A percentile compares a stretch with the other conserved stretches of the same genome.
Conservation (phyloP, 495 filamentous ascomycete genomes). For the Podospora appendiculata region DNA sequence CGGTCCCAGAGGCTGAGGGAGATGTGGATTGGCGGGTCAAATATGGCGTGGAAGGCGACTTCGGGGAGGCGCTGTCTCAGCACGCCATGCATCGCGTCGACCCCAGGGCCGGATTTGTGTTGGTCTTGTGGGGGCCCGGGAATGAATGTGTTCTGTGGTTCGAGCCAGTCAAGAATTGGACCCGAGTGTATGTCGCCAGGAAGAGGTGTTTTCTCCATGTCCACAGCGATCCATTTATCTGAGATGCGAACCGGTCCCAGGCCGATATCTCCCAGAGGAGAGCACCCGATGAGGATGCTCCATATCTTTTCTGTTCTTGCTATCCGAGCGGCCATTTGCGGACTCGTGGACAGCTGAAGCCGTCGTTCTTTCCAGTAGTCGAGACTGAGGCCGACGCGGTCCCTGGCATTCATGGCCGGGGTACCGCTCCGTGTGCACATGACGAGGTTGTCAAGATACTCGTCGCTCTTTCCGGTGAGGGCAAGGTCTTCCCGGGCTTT, state of each 20-base stretch:
- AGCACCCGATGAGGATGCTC: constrained; percentile 58
- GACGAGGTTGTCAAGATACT: constrained; percentile 45
- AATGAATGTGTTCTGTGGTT: constrained; percentile 43
- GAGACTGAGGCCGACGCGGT: constrained; percentile 64
- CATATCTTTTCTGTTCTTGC: constrained; percentile 39
- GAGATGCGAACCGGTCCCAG: constrained; percentile 56
- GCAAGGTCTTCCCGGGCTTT: constrained; percentile 45
- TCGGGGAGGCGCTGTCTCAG: constrained; percentile 51
- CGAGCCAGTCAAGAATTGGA: constrained; percentile 57
- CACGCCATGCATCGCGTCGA: constrained; percentile 4
- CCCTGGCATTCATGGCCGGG: constrained; percentile 68
- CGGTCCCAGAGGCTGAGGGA: constrained; percentile 58
- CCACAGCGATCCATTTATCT: constrained; percentile 55
- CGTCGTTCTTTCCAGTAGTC: constrained; percentile 79
- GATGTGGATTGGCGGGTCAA: constrained; percentile 77
- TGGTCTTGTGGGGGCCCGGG: constrained; percentile 32
- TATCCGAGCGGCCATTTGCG: constrained; percentile 17
- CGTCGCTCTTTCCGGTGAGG: constrained; percentile 39
- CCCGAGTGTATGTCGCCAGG: constrained; percentile 32
- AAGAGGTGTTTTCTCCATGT: constrained; percentile 44
- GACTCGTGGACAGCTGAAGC: constrained; percentile 31
- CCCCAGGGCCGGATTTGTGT: constrained; percentile 16
- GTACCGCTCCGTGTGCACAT: constrained; percentile 63
- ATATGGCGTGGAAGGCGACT: constrained; percentile 71
- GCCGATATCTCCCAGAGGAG: constrained; percentile 36